Conservation (phyloP, 2,329 filamentous ascomycete genomes). For the Diaporthe sp. region DNA sequence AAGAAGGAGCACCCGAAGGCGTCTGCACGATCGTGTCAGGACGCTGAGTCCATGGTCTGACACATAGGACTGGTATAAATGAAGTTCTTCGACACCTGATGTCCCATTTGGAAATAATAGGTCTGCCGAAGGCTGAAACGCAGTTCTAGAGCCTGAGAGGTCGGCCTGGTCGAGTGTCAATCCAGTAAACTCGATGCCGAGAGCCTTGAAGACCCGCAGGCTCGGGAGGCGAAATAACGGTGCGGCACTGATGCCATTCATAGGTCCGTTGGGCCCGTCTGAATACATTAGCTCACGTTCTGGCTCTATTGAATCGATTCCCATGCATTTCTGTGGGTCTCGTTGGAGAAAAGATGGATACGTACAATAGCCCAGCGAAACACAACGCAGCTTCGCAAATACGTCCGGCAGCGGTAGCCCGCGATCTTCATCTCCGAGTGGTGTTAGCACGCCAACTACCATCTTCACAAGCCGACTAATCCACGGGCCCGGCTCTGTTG, state of each 20-base stretch:
- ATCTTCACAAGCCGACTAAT: not conserved
- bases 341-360: not conserved
- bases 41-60: not conserved
- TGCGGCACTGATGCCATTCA: not conserved
- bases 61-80: not conserved
- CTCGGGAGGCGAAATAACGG: not conserved
- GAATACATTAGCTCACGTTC: not conserved
- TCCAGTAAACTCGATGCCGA: not conserved
- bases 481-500: not conserved
- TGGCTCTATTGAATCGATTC: not conserved
- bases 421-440: not conserved
- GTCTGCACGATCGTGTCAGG: not conserved
- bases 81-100: not conserved
- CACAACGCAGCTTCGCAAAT: not conserved
- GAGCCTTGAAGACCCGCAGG: slow-evolving; percentile 1
- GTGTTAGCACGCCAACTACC: not conserved
- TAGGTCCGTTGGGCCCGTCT: not conserved
- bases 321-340: not conserved
- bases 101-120: not conserved
- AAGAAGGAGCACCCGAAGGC: not conserved
- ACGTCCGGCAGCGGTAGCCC: not conserved
- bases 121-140: not conserved
- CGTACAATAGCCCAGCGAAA: not conserved
- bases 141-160: not conserved
- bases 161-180: not conserved